Base-by-base conservation (phyloP, 148 eudicot species). In the Fallopia convolvulus region DNA sequence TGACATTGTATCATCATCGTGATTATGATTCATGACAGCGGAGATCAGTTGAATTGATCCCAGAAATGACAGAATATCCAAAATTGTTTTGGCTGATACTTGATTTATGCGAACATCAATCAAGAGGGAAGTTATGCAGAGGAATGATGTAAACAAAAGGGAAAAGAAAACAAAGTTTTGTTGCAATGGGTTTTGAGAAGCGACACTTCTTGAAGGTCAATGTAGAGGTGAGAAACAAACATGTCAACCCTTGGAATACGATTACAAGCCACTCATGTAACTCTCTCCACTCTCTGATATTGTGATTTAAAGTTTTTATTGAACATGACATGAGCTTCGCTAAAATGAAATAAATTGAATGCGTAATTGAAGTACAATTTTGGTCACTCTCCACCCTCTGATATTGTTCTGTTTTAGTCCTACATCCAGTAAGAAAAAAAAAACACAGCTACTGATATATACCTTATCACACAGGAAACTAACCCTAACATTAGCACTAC, bases 1-100 rank as follows among this genome's bases (percentile, higher is more conserved):
- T 70, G 36, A 77, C 21, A 41, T 80, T 68, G 21, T 83, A 85
- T 1, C 82, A 18, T 56, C 26, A 56, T 56, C 61, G 18, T 56
- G 61, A 21, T 46, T 76, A 21, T 77, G 70, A 47, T 6, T 32
- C 40, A 74, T 72, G 48, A 60, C 82, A 77, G 26, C 78, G 17
- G 23, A 32, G 8, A 80, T 33, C 72, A 32, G 11, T 11, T 30
- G 6, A 68, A 68, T 14, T 14, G 72, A 68, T 68, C 72, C 72
- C 15, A 41, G 72, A 39, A 68, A 39, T 11, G 72, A 68, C 44
- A 68, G 72, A 68, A 68, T 39, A 32, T 68, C 40, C 15, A 39
- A 32, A 10, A 68, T 41, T 30, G n/a, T 32, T 20, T 32, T 32
- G 40, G 15, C 6, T 21, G 72, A 26, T 12, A 68, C 15, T 7